Evolutionary conservation across 352 stramenopile species (phyloP), one percentile per base, ranked within the genome.

Genomic region (Phytophthora colocasiae): DNA sequence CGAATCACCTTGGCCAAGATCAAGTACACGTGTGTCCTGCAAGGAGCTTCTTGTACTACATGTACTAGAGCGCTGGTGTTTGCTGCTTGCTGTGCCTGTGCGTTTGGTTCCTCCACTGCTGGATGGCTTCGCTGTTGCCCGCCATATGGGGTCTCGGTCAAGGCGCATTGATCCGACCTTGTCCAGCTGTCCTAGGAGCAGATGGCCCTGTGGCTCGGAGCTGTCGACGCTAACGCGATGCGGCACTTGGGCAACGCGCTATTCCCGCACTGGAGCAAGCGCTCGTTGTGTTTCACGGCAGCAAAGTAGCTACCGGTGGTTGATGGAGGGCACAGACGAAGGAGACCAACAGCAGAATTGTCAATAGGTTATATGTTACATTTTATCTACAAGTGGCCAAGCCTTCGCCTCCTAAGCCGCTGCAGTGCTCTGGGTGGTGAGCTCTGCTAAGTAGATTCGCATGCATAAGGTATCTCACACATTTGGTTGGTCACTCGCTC

Each of bases 361-460:
- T 66, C 64, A 78, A 83, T 85, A 82, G 71, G 67, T 78, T 83
- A 83, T 86, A 86, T 80, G 57, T 78, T 85, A 85, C 74, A 85
- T 22, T 22, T 67, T 69, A 59, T 71, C 54, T 78, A 76, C 62
- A 76, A 22, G 32, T 36, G 52, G 60, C 46, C 48, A 71, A 65
- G 55, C 22, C 38, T 46, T 77, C 56, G 27, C 40, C 14, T 60
- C 40, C 56, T 50, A 53, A 65, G 52, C 65, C 65, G 40, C 60
- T 62, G 66, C 40, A 69, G 52, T 50, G 51, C 50, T 62, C 61
- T 49, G 61, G 29, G 55, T 22, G 15, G 31, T 1, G 31, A 44
- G 34, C 52, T 67, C 22, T 56, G 50, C 55, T 67, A 26, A 19
- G 52, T 53, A 66, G 52, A 51, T 48, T 69, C 39, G 29, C 49